Evolutionary conservation across 768 basidiomycete species (phyloP).

Genomic region (Lactarius sanguifluus): DNA sequence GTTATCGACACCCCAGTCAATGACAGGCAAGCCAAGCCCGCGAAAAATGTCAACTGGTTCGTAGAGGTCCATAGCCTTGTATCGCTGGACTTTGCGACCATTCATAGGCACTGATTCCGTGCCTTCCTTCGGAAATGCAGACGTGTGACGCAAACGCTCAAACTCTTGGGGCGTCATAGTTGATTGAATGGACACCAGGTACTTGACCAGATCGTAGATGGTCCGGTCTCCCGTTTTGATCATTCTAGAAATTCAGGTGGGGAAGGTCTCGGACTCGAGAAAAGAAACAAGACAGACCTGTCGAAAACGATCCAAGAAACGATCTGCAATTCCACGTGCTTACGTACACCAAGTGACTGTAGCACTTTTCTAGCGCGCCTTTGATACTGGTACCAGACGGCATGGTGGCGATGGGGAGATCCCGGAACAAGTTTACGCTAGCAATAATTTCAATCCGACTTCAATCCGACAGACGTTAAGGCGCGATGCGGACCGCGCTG

Average conservation of each 20-base stretch:
- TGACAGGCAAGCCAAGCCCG: constrained; percentile 70
- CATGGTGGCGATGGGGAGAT: constrained; percentile 76
- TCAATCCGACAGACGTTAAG: too few relatives aligned
- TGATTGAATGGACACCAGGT: constrained; percentile 79
- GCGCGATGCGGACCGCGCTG: too few relatives aligned
- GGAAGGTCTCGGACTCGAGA: neutral
- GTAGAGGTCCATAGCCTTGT: constrained; percentile 73
- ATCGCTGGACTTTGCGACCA: constrained; percentile 45
- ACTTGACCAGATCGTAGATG: constrained; percentile 78
- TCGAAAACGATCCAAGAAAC: too few relatives aligned
- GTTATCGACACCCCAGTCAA: constrained; percentile 79
- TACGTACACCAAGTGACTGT: constrained; percentile 76
- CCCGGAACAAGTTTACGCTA: constrained; percentile 84
- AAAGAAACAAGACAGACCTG: constrained; percentile 45
- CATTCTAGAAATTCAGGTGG: constrained; percentile 52
- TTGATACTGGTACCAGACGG: constrained; percentile 65
- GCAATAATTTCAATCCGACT: constrained; percentile 60
- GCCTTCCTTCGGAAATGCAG: constrained; percentile 72
- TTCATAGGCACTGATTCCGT: constrained; percentile 29
- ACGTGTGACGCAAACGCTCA: constrained; percentile 56
- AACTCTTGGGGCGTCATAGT: constrained; percentile 58
- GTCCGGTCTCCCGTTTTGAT: constrained; percentile 91
- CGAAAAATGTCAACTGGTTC: constrained; percentile 78
- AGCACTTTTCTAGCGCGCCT: constrained; percentile 71
- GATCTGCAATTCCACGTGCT: constrained; percentile 89